phyloP scores from a whole-genome alignment of 192 early-diverging fungal genomes.

The Coemansia sp. region DNA sequence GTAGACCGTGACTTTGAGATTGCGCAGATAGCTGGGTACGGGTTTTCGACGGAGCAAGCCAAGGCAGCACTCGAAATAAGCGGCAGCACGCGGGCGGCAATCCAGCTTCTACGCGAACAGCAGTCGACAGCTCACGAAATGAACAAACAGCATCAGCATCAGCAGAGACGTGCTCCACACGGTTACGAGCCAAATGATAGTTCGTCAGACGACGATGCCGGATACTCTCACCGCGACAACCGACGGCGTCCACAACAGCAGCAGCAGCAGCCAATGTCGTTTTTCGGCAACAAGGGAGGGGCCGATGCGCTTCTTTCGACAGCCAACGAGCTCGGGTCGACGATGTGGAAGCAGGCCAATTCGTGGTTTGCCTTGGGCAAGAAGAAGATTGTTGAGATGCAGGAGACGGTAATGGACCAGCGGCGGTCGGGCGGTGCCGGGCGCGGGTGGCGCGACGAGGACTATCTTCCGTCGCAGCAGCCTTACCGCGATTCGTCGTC shows the following conservation, averaged over 20 bases:
- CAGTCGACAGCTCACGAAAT: conserved; percentile 14
- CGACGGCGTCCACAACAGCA: background rate
- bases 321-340: conserved; percentile 48
- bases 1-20: conserved; percentile 55
- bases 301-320: conserved; percentile 42
- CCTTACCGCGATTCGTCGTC: conserved; percentile 37
- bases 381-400: conserved; percentile 49
- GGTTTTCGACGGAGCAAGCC: conserved; percentile 68
- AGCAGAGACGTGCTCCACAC: background rate
- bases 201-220: conserved; percentile 1
- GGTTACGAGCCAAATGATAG: conserved; percentile 7
- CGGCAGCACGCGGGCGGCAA: conserved; percentile 59
- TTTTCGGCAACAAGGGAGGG: conserved; percentile 9
- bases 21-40: conserved; percentile 76
- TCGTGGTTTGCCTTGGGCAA: conserved; percentile 54
- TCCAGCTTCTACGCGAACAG: conserved; percentile 45
- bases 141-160: conserved; percentile 5
- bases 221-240: background rate
- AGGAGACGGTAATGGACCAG: conserved; percentile 44
- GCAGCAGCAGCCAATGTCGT: background rate
- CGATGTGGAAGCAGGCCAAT: conserved; percentile 52
- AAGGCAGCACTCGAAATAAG: conserved; percentile 67
- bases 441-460: conserved; percentile 8
- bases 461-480: conserved; percentile 11
- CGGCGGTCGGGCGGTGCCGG: conserved; percentile 10